Percentiles rank a stretch among this genome's conserved stretches.
phyloP scores from a whole-genome alignment of 768 basidiomycete species.

The Tubosaeta brunneosetosa region DNA sequence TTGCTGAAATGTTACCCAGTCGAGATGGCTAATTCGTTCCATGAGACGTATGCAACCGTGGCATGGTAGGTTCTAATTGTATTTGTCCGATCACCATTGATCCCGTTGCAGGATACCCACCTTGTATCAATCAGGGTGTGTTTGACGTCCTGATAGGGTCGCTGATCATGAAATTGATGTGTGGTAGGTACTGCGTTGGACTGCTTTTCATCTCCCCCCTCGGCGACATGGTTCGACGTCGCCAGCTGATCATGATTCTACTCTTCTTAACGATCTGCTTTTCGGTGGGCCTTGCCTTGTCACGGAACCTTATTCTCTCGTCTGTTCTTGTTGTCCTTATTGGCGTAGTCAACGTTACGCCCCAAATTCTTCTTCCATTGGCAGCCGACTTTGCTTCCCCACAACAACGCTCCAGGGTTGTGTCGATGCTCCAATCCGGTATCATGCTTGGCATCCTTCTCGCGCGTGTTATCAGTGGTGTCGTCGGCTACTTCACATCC shows the following conservation, averaged over 20 bases:
- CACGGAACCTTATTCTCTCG: conserved; percentile 30
- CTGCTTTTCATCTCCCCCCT: conserved; percentile 43
- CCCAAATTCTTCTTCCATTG: conserved; percentile 39
- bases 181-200: conserved; percentile 22
- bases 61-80: conserved; percentile 22
- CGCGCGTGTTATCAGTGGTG: conserved; percentile 32
- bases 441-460: conserved; percentile 28
- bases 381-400: conserved; percentile 41
- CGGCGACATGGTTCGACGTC: conserved; percentile 43
- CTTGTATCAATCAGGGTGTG: conserved; percentile 62
- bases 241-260: conserved; percentile 37
- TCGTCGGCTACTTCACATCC: conserved; percentile 38
- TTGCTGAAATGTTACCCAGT: conserved; percentile 10
- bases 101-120: conserved; percentile 50
- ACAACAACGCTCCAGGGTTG: conserved; percentile 15
- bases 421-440: conserved; percentile 33
- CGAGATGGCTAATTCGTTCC: conserved; percentile 36
- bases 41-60: conserved; percentile 30
- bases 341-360: conserved; percentile 38
- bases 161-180: not conserved
- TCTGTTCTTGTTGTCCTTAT: conserved; percentile 34
- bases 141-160: not conserved
- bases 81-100: not conserved
- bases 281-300: conserved; percentile 38
- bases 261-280: conserved; percentile 31